Evolutionary conservation across 169 alveolate species (phyloP), one percentile per base, ranked within the genome.

Genomic region (Miamiensis avidus): DNA sequence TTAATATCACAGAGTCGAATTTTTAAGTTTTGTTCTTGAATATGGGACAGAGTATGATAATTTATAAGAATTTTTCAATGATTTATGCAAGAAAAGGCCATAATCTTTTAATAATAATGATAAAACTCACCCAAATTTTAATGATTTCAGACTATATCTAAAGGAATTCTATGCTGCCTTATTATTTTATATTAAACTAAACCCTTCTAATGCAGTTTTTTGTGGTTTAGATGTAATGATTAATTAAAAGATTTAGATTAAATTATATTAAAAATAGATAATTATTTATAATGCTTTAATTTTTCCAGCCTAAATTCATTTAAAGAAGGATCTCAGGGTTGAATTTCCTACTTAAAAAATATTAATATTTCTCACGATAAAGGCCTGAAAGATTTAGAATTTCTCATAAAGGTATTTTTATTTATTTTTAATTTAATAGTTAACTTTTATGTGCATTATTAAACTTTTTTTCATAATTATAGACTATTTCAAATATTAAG

Each of bases 11-110:
- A 84, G 89, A 77, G 11, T 84, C 65, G 84, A 84, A 84, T 84
- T 84, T 79, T 65, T 84, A 27, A 76, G 74, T 32, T 84, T 84
- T 77, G 83, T 84, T 31, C 74, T 84, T 30, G 72, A 81, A 30
- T 84, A 76, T 77, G 89, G 89, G 65, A 84, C 77, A 81, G 89
- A 84, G 31, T 84, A 76, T 74, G 83, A 84, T 72, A 34, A 75
- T 16, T 64, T 76, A 0, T 81, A 84, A 64, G 65, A 77, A 65
- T 77, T 83, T 72, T 84, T 65, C 74, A 28, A 30, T 83, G 81
- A 79, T 28, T 78, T 83, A 49, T 31, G 64, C 65, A 84, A 73
- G 69, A 75, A 84, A n/a, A 76, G 82, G 1, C 72, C 84, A 26
- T 72, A 65, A 77, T 65, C 78, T 77, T 84, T 84, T 79, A 76